A percentile compares a stretch with the other conserved stretches of the same genome.
phyloP scores from a whole-genome alignment of 2,329 filamentous ascomycete species.

The Fusarium torulosum region DNA sequence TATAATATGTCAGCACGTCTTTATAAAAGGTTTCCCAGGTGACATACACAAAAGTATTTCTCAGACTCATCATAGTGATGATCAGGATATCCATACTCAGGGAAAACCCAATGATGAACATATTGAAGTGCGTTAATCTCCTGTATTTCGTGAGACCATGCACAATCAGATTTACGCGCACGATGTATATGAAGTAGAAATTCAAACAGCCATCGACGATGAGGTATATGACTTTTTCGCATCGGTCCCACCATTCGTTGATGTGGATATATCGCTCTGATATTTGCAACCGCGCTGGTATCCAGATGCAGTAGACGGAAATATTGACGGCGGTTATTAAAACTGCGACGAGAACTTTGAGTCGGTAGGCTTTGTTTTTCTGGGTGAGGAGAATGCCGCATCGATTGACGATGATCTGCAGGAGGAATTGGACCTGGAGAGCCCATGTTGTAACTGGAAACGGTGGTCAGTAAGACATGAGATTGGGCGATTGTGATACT shows the following conservation, averaged over 20 bases:
- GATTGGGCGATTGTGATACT: not conserved
- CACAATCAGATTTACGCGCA: conserved; percentile 38
- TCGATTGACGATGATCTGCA: conserved; percentile 49
- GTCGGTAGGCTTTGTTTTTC: conserved; percentile 27
- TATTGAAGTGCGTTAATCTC: conserved; percentile 46
- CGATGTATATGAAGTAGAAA: conserved; percentile 47
- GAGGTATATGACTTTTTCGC: conserved; percentile 49
- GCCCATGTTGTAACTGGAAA: conserved; percentile 46
- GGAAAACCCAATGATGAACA: conserved; percentile 48
- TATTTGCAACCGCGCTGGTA: conserved; percentile 45
- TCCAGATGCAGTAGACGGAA: conserved; percentile 46
- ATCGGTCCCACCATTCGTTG: conserved; percentile 47
- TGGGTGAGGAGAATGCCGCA: conserved; percentile 44
- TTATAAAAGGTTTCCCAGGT: accelerated
- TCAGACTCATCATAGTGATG: conserved; percentile 48
- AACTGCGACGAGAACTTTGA: conserved; percentile 39
- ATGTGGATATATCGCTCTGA: conserved; percentile 44
- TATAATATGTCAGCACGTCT: not conserved
- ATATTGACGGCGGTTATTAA: conserved; percentile 48
- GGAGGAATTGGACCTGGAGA: conserved; percentile 46
- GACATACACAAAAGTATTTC: conserved; percentile 47
- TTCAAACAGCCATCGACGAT: conserved; percentile 44
- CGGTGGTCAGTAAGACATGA: conserved; percentile 1
- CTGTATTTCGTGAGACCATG: conserved; percentile 45
- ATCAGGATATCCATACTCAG: conserved; percentile 48